Evolutionary conservation across 768 basidiomycete species (phyloP), one percentile per base, ranked within the genome.

Genomic region (Aureoboletus auriporus): DNA sequence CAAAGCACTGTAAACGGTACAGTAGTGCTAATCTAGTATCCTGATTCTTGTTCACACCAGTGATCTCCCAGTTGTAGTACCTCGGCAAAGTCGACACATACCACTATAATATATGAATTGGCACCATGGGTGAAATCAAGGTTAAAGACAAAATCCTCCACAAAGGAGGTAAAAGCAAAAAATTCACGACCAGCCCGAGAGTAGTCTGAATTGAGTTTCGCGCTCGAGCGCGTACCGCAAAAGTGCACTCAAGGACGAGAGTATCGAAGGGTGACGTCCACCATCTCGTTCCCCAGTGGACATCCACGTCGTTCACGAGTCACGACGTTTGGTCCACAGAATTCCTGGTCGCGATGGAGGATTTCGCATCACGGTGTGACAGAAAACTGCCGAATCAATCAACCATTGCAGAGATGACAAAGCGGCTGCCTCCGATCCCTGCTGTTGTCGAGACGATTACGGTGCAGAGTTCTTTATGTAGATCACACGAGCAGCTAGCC

Each of bases 141-240:
- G 36, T 16, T 12, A 38, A 17, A 2, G 20, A 23, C 20, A 23
- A 23, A 23, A 43, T 26, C 40, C 47, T 45, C 58, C 51, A 28
- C 51, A 12, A 61, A 48, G 51, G 48, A 55, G 38, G 17, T 6
- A 9, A 30, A 42, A 29, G 6, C 29, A n/a, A 42, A 56, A 58
- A 55, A 54, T 35, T 8, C 3, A 43, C 17, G 51, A 65, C 63
- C 62, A 65, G 60, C 13, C 52, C 60, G 20, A 64, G 60, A 65
- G 41, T 55, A 65, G 60, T 67, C 64, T 65, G 64, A 65, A 63
- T 63, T 58, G 63, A 57, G 65, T 65, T 65, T 45, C 60, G 54
- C 65, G 26, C 52, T 23, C 47, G 42, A 47, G 41, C 56, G 36
- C 28, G 62, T 42, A 54, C 63, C 41, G 54, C 64, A 23, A 51